A percentile compares a stretch with the other conserved stretches of the same genome.
phyloP scores from a whole-genome alignment of 1,284 basidiomycete species.

The Mycosarcoma maydis region DNA sequence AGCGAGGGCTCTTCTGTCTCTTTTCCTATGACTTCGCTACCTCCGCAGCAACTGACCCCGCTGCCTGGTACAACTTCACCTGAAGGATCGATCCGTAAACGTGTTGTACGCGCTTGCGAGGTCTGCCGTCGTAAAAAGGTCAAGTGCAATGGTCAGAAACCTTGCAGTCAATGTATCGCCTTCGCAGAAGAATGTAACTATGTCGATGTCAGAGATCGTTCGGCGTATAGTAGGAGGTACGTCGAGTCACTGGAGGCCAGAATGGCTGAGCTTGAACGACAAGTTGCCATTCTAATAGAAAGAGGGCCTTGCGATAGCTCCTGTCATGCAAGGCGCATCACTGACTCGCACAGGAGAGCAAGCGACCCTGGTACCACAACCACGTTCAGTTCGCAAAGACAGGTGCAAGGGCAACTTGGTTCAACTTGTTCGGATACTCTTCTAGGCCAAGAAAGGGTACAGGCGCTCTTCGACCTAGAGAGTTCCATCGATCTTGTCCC shows the following conservation, averaged over 20 bases:
- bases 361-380: constrained; percentile 4
- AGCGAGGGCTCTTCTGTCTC: constrained; percentile 3
- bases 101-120: constrained; percentile 47
- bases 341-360: not conserved
- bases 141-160: constrained; percentile 53
- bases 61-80: not conserved
- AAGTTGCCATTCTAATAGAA: not conserved
- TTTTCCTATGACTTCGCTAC: not conserved
- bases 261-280: constrained; percentile 31
- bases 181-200: constrained; percentile 47
- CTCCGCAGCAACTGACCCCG: constrained; percentile 3
- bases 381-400: not conserved
- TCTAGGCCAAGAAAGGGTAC: no score
- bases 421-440: no score
- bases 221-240: constrained; percentile 48
- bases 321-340: not conserved
- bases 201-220: constrained; percentile 41
- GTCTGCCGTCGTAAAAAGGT: constrained; percentile 54
- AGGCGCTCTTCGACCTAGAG: not conserved
- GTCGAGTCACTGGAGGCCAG: constrained; percentile 47
- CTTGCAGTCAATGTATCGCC: constrained; percentile 45
- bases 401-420: not conserved
- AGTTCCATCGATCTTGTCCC: not conserved
- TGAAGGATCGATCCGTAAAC: constrained; percentile 35
- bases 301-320: not conserved